A percentile compares a stretch with the other conserved stretches of the same genome.
phyloP scores from a whole-genome alignment of 768 basidiomycete genomes.

The Russula foetens region DNA sequence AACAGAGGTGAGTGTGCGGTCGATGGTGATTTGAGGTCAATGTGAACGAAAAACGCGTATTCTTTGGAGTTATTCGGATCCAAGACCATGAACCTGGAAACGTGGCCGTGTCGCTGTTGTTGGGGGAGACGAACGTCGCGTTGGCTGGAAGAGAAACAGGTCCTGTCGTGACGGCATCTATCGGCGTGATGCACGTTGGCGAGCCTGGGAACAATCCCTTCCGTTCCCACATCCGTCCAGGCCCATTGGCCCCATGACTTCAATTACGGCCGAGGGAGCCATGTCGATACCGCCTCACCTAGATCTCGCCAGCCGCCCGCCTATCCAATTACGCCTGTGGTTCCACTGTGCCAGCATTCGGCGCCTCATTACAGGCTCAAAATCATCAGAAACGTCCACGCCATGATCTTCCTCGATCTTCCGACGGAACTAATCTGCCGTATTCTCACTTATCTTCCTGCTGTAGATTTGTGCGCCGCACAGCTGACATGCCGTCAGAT shows the following conservation, averaged over 20 bases:
- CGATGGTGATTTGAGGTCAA: conserved; percentile 36
- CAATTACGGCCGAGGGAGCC: no score
- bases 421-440: neutral
- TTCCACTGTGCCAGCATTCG: no score
- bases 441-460: neutral
- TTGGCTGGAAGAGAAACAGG: neutral
- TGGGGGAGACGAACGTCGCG: neutral
- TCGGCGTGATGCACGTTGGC: no score
- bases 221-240: no score
- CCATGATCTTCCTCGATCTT: neutral
- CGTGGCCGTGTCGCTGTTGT: neutral
- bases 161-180: no score
- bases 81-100: neutral
- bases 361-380: no score
- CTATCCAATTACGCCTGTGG: no score
- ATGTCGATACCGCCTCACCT: no score
- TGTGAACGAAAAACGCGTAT: conserved; percentile 38
- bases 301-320: no score
- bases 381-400: neutral
- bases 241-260: no score
- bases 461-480: neutral
- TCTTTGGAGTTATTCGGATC: neutral
- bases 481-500: neutral
- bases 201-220: no score
- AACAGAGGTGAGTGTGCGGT: neutral